Conservation (phyloP, 2,329 filamentous ascomycete genomes). For the Bipolaris cookei region DNA sequence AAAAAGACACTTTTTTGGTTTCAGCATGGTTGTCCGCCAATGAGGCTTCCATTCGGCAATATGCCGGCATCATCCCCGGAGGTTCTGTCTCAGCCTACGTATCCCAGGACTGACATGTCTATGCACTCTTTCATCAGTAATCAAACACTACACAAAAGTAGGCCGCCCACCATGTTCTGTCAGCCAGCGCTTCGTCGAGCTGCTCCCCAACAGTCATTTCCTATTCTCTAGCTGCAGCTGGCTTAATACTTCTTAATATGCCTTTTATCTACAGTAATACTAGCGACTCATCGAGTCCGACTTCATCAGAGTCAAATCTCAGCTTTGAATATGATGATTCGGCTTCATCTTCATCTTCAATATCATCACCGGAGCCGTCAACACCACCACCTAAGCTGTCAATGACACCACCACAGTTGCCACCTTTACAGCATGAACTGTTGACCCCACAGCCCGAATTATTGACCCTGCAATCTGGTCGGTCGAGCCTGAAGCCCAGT, state of each 20-base stretch:
- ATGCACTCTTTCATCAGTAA: conserved; percentile 27
- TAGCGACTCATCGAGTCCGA: conserved; percentile 27
- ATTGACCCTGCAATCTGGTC: conserved; percentile 9
- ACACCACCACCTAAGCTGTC: not conserved
- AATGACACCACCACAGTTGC: not conserved
- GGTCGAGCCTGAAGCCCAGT: conserved; percentile 31
- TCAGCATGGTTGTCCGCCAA: conserved; percentile 22
- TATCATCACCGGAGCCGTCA: not conserved
- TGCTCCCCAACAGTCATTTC: conserved; percentile 3
- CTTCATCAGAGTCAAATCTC: conserved; percentile 24
- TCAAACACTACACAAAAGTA: conserved; percentile 27
- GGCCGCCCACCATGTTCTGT: conserved; percentile 3
- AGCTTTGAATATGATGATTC: conserved; percentile 28
- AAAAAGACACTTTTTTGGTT: conserved; percentile 11
- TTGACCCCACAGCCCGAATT: not conserved
- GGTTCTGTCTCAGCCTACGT: conserved; percentile 28
- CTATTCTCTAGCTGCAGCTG: not conserved
- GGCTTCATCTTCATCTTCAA: conserved; percentile 17
- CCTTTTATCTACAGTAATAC: conserved; percentile 18
- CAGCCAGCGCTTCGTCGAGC: conserved; percentile 13
- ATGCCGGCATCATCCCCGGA: conserved; percentile 28
- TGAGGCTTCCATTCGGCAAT: conserved; percentile 21
- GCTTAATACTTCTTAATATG: conserved; percentile 11
- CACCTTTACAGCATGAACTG: not conserved
- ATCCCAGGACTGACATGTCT: conserved; percentile 18